Conservation (phyloP, 1,139 yeast species). For the Candida glucosophila region DNA sequence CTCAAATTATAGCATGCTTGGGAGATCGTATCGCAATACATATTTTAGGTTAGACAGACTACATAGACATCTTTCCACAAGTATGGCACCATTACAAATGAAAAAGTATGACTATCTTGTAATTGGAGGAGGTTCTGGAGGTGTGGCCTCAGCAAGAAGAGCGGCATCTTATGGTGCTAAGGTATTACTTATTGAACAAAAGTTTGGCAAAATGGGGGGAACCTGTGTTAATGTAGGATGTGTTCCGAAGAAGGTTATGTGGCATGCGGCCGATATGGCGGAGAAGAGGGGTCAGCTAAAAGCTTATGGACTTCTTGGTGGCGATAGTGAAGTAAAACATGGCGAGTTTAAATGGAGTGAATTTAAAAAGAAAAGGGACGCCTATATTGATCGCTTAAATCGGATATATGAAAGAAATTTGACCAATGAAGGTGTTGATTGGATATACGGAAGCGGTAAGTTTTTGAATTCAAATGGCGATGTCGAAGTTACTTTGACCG, state of each 20-base stretch:
- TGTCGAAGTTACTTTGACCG: slow-evolving; percentile 60
- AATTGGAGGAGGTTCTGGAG: slow-evolving; percentile 99
- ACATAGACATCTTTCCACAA: slow-evolving; percentile 18
- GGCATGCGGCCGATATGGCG: slow-evolving; percentile 93
- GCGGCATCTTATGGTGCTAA: slow-evolving; percentile 94
- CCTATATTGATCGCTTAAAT: slow-evolving; percentile 76
- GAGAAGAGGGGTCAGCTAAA: slow-evolving; percentile 62
- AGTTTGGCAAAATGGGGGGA: slow-evolving; percentile 70
- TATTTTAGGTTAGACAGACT: slow-evolving; percentile 11
- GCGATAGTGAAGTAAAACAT: slow-evolving; percentile 41
- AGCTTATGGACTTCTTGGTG: slow-evolving; percentile 69
- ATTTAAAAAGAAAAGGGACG: slow-evolving; percentile 84
- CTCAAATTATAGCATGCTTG: too few species aligned
- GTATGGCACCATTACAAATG: slow-evolving; percentile 44
- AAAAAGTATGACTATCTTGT: slow-evolving; percentile 83
- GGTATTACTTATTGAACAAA: slow-evolving; percentile 72
- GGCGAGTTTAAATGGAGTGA: slow-evolving; percentile 70
- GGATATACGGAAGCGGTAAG: slow-evolving; percentile 75
- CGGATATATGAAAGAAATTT: slow-evolving; percentile 89
- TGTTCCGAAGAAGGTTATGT: slow-evolving; percentile 98
- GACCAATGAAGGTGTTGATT: slow-evolving; percentile 82
- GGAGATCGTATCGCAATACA: too few species aligned
- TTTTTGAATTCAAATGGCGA: slow-evolving; percentile 56
- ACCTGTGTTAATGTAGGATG: slow-evolving; percentile 99
- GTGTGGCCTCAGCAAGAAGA: slow-evolving; percentile 94